Evolutionary conservation across 2,329 filamentous ascomycete species (phyloP), one percentile per base, ranked within the genome.

Genomic region (Colletotrichum shisoi): DNA sequence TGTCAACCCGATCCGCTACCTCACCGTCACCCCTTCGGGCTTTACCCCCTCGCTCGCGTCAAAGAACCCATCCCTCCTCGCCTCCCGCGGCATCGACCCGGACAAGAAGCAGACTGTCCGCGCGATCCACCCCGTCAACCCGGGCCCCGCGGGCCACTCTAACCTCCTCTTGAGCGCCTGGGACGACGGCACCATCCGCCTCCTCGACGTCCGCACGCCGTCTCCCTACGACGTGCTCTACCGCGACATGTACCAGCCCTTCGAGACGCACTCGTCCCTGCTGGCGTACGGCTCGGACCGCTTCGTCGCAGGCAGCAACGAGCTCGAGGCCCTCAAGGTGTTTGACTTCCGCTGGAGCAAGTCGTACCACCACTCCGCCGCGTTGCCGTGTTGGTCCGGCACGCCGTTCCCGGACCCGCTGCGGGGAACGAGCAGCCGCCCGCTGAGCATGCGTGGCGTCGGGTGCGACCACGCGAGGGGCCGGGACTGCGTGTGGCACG

Each of bases 291-390:
- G 83, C 42, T 76, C 78, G 1, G 81, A 85, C 56, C 78, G 82
- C 13, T 87, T 87, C 65, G 72, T 86, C 4, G 79, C 79, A 0
- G 84, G 84, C 3, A 82, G 80, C 70, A 81, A 80, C 42, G 75
- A 76, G 17, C 76, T 77, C 4, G 75, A 80, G 0, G 76, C 78
- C 11, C 68, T 87, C 62, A 82, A 83, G 59, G 73, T 86, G 39
- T 87, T 86, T 66, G 85, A 87, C 76, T 84, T 85, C 62, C 83
- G 85, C 12, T 83, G 81, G 75, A 73, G 80, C 0, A 82, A 75
- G n/a, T 53, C 62, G n/a, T 87, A 87, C 69, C 74, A 81, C 62
- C 80, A 86, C 74, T 82, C 82, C 3, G 76, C 79, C 3, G 81
- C 78, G 4, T 75, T 85, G 12, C 77, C 83, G 0, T 87, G 85